phyloP scores from a whole-genome alignment of 805 yeast species.

The Candida manassasensis region DNA sequence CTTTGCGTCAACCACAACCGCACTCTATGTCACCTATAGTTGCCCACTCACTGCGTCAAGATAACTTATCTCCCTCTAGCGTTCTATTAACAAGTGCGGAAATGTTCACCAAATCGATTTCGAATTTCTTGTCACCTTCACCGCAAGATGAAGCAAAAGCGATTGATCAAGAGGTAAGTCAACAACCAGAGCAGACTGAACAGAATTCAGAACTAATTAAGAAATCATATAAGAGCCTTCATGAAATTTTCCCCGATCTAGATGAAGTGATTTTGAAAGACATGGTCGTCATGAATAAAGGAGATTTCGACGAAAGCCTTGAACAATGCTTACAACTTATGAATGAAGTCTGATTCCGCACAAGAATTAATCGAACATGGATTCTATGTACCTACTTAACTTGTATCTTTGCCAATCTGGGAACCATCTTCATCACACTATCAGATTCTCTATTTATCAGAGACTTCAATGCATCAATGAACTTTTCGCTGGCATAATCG shows the following conservation, averaged over 20 bases:
- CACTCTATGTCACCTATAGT: conserved; percentile 9
- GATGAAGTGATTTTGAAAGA: conserved; percentile 68
- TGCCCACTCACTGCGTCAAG: conserved; percentile 6
- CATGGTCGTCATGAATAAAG: conserved; percentile 60
- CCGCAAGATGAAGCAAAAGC: conserved; percentile 16
- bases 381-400: not conserved
- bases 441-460: conserved; percentile 1
- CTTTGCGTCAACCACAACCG: conserved; percentile 17
- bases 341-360: conserved; percentile 9
- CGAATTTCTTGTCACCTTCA: conserved; percentile 36
- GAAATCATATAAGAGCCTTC: conserved; percentile 42
- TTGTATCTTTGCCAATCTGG: conserved; percentile 2
- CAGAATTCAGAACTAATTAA: conserved; percentile 10
- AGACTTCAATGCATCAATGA: conserved; percentile 21
- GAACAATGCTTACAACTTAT: conserved; percentile 49
- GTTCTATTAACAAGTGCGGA: conserved; percentile 45
- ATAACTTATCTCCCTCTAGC: conserved; percentile 31
- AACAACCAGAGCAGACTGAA: not conserved
- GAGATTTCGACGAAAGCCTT: conserved; percentile 67
- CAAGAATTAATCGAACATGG: not conserved
- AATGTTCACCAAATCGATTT: conserved; percentile 46
- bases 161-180: conserved; percentile 5
- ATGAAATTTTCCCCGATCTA: conserved; percentile 70
- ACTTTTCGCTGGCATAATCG: conserved; percentile 38
- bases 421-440: conserved; percentile 1